These are phyloP conservation scores for Stachybotrys echinatus DNA, from an alignment of 2,329 filamentous ascomycete species.

Conservation along the genomic window DNA sequence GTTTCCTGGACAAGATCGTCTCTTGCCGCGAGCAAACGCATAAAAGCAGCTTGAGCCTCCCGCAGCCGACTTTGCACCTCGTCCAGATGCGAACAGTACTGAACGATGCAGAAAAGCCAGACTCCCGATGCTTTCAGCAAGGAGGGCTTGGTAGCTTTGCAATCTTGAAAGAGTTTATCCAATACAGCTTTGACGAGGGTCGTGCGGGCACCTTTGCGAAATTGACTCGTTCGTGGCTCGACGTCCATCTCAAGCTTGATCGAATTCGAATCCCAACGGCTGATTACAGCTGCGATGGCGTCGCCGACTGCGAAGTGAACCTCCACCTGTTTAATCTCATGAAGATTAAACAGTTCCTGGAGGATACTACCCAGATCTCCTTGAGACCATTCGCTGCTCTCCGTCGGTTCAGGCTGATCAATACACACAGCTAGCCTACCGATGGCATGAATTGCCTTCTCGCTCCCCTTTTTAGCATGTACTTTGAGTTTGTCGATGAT, in stretches of 20 bases:
- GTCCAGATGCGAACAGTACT: slow-evolving; percentile 77
- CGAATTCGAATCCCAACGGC: slow-evolving; percentile 78
- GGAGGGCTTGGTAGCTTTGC: slow-evolving; percentile 80
- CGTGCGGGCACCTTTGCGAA: slow-evolving; percentile 31
- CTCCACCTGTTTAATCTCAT: slow-evolving; percentile 81
- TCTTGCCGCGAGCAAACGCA: slow-evolving; percentile 76
- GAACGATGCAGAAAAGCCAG: slow-evolving; percentile 87
- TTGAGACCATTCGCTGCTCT: slow-evolving; percentile 24
- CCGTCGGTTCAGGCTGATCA: slow-evolving; percentile 25
- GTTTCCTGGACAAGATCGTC: slow-evolving; percentile 96
- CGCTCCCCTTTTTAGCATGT: slow-evolving; percentile 74
- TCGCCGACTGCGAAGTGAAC: slow-evolving; percentile 89
- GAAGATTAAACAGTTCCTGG: slow-evolving; percentile 65
- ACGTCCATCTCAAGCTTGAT: slow-evolving; percentile 73
- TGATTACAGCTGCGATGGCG: slow-evolving; percentile 71
- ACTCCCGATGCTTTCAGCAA: slow-evolving; percentile 89
- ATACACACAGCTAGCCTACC: slow-evolving; percentile 69
- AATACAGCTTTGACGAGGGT: slow-evolving; percentile 50
- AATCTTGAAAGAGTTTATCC: slow-evolving; percentile 70
- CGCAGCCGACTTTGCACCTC: slow-evolving; percentile 70
- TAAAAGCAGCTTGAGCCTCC: slow-evolving; percentile 81
- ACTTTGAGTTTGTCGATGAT: slow-evolving; percentile 59
- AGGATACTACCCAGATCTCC: slow-evolving; percentile 51
- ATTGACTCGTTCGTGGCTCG: slow-evolving; percentile 38
- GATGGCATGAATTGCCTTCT: slow-evolving; percentile 74